Evolutionary conservation across 2,329 filamentous ascomycete species (phyloP), one percentile per base, ranked within the genome.

Genomic region (Chaetomium strumarium): DNA sequence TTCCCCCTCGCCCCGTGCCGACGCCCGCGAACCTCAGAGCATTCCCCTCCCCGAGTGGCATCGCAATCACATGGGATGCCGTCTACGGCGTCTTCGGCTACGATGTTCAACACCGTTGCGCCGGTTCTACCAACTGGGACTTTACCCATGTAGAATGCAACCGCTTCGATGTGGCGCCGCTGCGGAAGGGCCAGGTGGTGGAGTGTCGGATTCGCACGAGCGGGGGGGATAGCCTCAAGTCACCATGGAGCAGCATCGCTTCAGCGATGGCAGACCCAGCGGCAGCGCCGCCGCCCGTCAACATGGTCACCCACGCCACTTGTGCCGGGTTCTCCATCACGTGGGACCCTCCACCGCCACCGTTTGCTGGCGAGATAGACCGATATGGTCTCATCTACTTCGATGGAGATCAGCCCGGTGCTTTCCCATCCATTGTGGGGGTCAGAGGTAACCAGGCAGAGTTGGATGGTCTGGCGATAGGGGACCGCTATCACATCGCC

Each of bases 71-170:
- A 3, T 65, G 63, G 64, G 55, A 59, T 1, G 3, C 44, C 9
- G 55, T 63, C 2, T 63, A 61, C 41, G 61, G 64, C n/a, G 63
- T 63, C 0, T 55, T 53, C 3, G 60, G 57, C 3, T 66, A 58
- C 38, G 57, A 61, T 10, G 7, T 61, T 1, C 50, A 55, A 10
- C 45, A 37, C 16, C 54, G 56, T 8, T 12, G 48, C 4, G 41
- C 17, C 13, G 46, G 43, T 5, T 34, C 41, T 5, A 1, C 16
- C 31, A 17, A 30, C 30, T 55, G 44, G 52, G 3, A 17, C 7
- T 3, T 17, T 14, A 16, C 30, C 8, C 49, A 52, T 36, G 17
- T 49, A 1, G 10, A 34, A 8, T 30, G 31, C 34, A 52, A 51
- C 43, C 45, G 51, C 1, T 52, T 55, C 36, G 52, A 61, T 51